A percentile compares a stretch with the other conserved stretches of the same genome.
Evolutionary conservation across 352 stramenopile species (phyloP).

Genomic region (Thalassiosira mediterranea): DNA sequence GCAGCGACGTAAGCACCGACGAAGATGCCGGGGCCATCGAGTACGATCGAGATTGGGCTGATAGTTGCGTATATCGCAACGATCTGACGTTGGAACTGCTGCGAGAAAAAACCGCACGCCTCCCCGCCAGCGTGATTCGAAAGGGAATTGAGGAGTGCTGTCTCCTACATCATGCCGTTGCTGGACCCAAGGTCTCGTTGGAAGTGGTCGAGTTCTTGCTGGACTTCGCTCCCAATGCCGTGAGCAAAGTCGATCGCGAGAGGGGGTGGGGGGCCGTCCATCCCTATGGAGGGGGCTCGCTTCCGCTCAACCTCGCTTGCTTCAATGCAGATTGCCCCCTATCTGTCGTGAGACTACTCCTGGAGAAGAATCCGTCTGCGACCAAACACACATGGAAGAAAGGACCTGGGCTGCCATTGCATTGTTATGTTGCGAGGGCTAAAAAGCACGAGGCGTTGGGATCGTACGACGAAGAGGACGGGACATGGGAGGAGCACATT

Average conservation of each 20-base stretch:
- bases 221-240: slow-evolving; percentile 11
- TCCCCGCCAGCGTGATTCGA: not conserved
- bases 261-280: not conserved
- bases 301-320: slow-evolving; percentile 16
- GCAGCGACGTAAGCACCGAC: no score
- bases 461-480: not conserved
- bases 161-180: not conserved
- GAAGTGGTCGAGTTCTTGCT: slow-evolving; percentile 20
- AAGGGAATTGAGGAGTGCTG: not conserved
- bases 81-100: not conserved
- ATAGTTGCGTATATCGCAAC: not conserved
- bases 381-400: not conserved
- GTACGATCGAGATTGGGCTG: not conserved
- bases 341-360: slow-evolving; percentile 7
- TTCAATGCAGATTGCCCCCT: slow-evolving; percentile 20
- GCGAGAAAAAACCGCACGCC: not conserved
- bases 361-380: slow-evolving; percentile 25
- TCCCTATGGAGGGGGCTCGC: not conserved
- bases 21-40: not conserved
- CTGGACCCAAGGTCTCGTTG: not conserved
- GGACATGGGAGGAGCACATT: not conserved
- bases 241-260: slow-evolving; percentile 2
- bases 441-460: not conserved
- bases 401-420: slow-evolving; percentile 9
- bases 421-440: slow-evolving; percentile 20